Conservation (phyloP, 352 stramenopile species). For the Pythium biforme region DNA sequence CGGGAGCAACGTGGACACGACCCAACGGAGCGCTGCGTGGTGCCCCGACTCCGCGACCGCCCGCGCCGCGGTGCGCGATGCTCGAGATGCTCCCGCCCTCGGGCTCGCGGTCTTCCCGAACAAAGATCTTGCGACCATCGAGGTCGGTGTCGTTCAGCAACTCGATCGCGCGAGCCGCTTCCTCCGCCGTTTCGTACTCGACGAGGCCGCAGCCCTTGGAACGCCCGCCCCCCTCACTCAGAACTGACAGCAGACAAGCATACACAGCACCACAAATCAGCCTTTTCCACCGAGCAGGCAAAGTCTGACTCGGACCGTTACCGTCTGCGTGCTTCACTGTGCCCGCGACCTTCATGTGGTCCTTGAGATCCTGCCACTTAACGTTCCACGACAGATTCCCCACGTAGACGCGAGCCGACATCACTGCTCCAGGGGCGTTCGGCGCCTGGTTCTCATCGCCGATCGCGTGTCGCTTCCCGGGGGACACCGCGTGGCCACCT, state of each 20-base stretch:
- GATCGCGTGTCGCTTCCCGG: neutral
- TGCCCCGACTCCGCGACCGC: neutral
- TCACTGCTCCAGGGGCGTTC: neutral
- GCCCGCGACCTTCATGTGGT: conserved; percentile 91
- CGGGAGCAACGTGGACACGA: conserved; percentile 8
- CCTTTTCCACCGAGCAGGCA: neutral
- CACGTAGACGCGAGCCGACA: conserved; percentile 78
- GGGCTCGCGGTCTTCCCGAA: conserved; percentile 82
- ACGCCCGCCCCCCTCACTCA: conserved; percentile 79
- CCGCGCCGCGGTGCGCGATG: conserved; percentile 36
- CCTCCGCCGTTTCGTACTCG: conserved; percentile 62
- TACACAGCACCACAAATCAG: conserved; percentile 5
- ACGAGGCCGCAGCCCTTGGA: conserved; percentile 90
- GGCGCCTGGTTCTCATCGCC: neutral
- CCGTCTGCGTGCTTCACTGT: conserved; percentile 81
- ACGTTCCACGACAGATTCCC: conserved; percentile 92
- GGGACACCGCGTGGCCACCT: no score
- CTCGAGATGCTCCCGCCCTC: conserved; percentile 71
- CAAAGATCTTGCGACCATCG: conserved; percentile 87
- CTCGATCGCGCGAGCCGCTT: conserved; percentile 84
- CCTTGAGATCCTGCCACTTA: conserved; percentile 95
- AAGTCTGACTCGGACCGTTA: conserved; percentile 21
- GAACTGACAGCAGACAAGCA: conserved; percentile 33
- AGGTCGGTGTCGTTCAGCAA: conserved; percentile 93
- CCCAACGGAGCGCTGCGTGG: neutral